A percentile compares a stretch with the other conserved stretches of the same genome.
These are phyloP conservation scores for Chalciporus sphaerocephalus DNA, from an alignment of 768 basidiomycete species.

Conservation along the genomic window DNA sequence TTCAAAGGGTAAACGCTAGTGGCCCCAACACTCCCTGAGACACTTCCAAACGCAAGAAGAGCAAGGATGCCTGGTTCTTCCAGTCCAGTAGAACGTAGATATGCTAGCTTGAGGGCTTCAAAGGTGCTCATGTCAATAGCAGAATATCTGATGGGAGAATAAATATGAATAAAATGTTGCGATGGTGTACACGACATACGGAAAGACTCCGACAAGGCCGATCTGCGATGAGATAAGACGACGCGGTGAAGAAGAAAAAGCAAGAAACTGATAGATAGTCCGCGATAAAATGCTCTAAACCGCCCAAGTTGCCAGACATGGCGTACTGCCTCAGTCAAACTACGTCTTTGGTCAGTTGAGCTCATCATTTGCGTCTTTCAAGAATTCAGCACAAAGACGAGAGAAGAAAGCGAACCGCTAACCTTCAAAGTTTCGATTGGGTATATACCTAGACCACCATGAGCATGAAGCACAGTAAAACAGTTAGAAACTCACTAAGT, in stretches of 20 bases:
- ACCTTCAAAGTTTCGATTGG: constrained; percentile 96
- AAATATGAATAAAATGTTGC: constrained; percentile 1
- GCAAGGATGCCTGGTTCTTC: constrained; percentile 89
- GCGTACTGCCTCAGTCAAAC: constrained; percentile 57
- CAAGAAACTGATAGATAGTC: constrained; percentile 68
- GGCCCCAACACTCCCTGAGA: constrained; percentile 92
- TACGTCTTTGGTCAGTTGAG: constrained; percentile 58
- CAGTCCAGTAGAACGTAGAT: constrained; percentile 78
- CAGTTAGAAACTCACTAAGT: constrained; percentile 55
- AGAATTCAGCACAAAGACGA: constrained; percentile 3
- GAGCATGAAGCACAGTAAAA: constrained; percentile 13
- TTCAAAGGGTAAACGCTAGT: constrained; percentile 91
- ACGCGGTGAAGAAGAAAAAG: constrained; percentile 6
- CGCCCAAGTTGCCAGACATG: constrained; percentile 79
- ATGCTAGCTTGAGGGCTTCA: constrained; percentile 90
- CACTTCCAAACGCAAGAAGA: constrained; percentile 83
- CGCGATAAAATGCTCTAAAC: constrained; percentile 83
- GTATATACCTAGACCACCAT: constrained; percentile 69
- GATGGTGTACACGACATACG: constrained; percentile 44
- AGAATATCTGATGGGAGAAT: constrained; percentile 52
- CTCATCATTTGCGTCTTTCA: constrained; percentile 94
- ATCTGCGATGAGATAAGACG: constrained; percentile 49
- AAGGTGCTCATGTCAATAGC: constrained; percentile 99
- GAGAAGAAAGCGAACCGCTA: constrained; percentile 1
- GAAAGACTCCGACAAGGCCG: constrained; percentile 94